Evolutionary conservation across 2,329 filamentous ascomycete genomes (phyloP).

Genomic region (Microascus cirrosus): DNA sequence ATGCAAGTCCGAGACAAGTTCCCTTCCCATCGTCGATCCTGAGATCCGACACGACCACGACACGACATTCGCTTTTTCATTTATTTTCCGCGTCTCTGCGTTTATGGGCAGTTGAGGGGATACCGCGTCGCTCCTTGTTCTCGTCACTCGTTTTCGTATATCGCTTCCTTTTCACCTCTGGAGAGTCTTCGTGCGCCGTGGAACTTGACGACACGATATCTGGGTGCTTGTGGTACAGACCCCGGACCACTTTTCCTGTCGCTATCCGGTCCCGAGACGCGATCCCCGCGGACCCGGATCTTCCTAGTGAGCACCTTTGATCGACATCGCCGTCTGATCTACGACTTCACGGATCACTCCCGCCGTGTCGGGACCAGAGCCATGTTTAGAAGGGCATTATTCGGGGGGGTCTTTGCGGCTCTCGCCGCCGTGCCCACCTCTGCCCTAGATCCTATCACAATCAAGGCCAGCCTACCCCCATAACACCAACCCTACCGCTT

Average conservation of each 20-base stretch:
- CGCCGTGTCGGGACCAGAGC: background rate
- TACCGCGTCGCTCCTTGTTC: background rate
- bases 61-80: background rate
- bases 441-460: conserved; percentile 47
- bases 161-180: background rate
- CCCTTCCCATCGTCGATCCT: background rate
- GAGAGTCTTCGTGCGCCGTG: background rate
- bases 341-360: background rate
- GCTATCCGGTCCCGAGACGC: background rate
- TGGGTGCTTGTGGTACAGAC: background rate
- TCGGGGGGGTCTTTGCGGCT: conserved; percentile 17
- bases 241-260: background rate
- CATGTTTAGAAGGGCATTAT: background rate
- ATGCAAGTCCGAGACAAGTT: background rate
- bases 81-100: background rate
- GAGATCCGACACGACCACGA: background rate
- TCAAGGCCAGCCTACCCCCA: conserved; percentile 45
- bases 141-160: background rate
- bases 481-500: background rate
- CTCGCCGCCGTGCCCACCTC: conserved; percentile 28
- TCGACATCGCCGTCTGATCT: background rate
- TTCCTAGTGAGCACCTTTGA: background rate
- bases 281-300: background rate
- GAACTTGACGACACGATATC: background rate
- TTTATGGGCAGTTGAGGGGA: background rate